Evolutionary conservation across 2,329 filamentous ascomycete genomes (phyloP).

Genomic region (Bipolaris victoriae): DNA sequence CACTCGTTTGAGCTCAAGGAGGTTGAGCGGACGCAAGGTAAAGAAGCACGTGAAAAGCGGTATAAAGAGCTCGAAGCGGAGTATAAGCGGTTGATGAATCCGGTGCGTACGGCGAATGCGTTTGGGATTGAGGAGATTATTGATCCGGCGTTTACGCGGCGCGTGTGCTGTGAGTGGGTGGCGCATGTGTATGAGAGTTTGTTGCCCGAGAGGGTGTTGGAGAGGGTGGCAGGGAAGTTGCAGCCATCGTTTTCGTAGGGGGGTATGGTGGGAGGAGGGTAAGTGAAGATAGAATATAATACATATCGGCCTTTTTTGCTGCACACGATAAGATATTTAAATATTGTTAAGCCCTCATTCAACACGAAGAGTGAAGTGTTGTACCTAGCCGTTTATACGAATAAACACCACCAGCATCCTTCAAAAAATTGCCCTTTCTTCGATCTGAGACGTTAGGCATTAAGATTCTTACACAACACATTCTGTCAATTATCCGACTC

Average conservation of each 20-base stretch:
- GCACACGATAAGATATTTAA: too few species aligned
- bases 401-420: too few species aligned
- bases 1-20: slow-evolving; percentile 66
- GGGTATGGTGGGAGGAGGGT: not conserved
- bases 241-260: slow-evolving; percentile 40
- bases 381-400: too few species aligned
- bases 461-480: too few species aligned
- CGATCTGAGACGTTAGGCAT: too few species aligned
- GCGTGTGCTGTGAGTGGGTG: slow-evolving; percentile 62
- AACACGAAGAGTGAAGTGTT: too few species aligned
- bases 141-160: slow-evolving; percentile 65
- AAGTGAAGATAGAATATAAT: not conserved
- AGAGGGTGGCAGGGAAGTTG: slow-evolving; percentile 49
- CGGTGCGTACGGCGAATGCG: slow-evolving; percentile 66
- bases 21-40: slow-evolving; percentile 58
- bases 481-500: too few species aligned
- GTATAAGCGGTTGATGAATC: slow-evolving; percentile 68
- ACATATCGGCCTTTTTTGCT: too few species aligned
- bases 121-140: slow-evolving; percentile 71
- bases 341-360: too few species aligned
- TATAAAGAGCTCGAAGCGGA: slow-evolving; percentile 66
- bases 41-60: slow-evolving; percentile 55
- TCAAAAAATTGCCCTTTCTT: too few species aligned
- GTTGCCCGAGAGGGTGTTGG: slow-evolving; percentile 57
- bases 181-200: slow-evolving; percentile 62